Evolutionary conservation across 2,329 filamentous ascomycete genomes (phyloP), one percentile per base, ranked within the genome.

Genomic region (Talaromyces islandicus): DNA sequence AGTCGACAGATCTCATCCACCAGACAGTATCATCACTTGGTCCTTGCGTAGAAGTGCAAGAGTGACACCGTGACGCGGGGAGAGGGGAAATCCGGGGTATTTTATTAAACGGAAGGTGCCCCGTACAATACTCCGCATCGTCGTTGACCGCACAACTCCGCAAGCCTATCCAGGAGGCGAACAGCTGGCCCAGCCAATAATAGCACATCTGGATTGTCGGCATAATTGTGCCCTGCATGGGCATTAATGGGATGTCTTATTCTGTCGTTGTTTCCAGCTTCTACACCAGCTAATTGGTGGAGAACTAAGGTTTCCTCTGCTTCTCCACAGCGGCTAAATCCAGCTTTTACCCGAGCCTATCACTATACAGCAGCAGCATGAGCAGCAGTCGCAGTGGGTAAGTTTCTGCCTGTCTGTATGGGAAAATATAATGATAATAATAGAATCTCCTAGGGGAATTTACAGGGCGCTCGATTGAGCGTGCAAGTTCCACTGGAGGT

Each of bases 321-420:
- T 29, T 58, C 56, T 53, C 56, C 56, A 58, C 56, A 54, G 35
- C 56, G 56, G 56, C 25, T 58, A 58, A 53, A 50, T 51, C 35
- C 29, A 25, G 53, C 24, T 30, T 32, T 52, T 58, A 50, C 35
- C 30, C 43, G 43, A 24, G 1, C 43, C 43, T 46, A 46, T 46
- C 41, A 46, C 41, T 7, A 21, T 19, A 21, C 41, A 21, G n/a
- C n/a, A 46, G 9, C 17, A 21, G 5, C 14, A 46, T 21, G 19
- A n/a, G n/a, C 21, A 46, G 17, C 21, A 19, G n/a, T 24, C n/a
- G 9, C 43, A 24, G 11, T 46, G 3, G 9, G 12, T 46, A 19
- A 9, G 11, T 7, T 35, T 24, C n/a, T 24, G 43, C 2, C 19
- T 21, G 9, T 24, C 7, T 46, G 2, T 12, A 3, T 14, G n/a